Base-by-base conservation (phyloP, 2,329 filamentous ascomycete species). In the Colletotrichum brevisporum region DNA sequence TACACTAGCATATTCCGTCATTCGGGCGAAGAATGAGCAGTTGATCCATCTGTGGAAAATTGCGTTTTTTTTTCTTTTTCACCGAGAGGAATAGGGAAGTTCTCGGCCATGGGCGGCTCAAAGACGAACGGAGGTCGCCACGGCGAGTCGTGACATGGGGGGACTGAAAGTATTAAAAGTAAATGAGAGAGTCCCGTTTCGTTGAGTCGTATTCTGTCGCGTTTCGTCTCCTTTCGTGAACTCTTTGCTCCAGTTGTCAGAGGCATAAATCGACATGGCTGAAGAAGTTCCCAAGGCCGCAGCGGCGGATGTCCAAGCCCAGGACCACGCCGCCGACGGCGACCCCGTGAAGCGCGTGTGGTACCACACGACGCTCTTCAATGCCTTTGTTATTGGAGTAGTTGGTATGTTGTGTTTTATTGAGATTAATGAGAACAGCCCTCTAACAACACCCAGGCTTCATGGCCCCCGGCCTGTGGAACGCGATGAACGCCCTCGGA, bases 401-500 rank as follows among this genome's bases (percentile, higher is more conserved):
- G 85, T 87, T 0, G 86, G 84, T 60, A 60, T 6, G 61, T 39
- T 15, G 39, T 4, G 10, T 3, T n/a, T n/a, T n/a, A n/a, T 12
- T 4, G 39, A 41, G 9, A 41, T 15, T 15, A 3, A 15, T 41
- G 39, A 5, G 6, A 39, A 18, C 39, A 5, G 10, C 10, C 13
- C 6, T 21, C 52, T 63, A 50, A 63, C 43, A n/a, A 15, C 5
- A 6, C 5, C 0, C 15, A 69, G 66, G 66, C 1, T 88, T 87
- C 71, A 77, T 85, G 43, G 83, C 83, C 0, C 84, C 84, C 0
- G 84, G 84, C 0, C 75, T 89, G 3, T 88, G 86, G 86, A 88
- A 86, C 73, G 86, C 86, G 1, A 86, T 88, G 83, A 87, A 85
- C 69, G 78, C 81, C 1, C 76, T 86, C 5, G 86, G 86, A 16